A percentile compares a stretch with the other conserved stretches of the same genome.
Evolutionary conservation across 768 basidiomycete genomes (phyloP).

Genomic region (Pleurotus giganteus): DNA sequence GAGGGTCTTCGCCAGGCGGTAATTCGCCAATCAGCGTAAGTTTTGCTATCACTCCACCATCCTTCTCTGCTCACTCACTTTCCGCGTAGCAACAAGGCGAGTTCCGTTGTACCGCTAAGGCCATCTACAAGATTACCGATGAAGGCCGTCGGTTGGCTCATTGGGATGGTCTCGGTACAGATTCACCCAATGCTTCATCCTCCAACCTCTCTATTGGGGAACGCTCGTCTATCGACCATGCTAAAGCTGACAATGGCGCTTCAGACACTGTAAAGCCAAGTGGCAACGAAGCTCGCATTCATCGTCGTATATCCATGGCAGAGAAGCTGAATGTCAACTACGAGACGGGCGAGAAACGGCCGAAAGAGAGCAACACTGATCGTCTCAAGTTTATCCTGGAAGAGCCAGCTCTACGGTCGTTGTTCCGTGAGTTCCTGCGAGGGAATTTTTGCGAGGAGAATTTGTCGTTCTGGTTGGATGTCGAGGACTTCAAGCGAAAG

Average conservation of each 20-base stretch:
- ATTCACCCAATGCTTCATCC: conserved; percentile 67
- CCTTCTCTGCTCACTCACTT: conserved; percentile 13
- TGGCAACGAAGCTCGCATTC: conserved; percentile 56
- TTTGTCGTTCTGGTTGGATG: conserved; percentile 95
- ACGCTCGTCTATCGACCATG: conserved; percentile 59
- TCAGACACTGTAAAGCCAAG: conserved; percentile 32
- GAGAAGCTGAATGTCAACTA: conserved; percentile 64
- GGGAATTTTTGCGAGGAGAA: conserved; percentile 99
- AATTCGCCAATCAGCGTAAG: conserved; percentile 74
- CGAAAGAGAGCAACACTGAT: conserved; percentile 90
- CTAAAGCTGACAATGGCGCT: conserved; percentile 24
- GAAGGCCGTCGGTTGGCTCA: conserved; percentile 84
- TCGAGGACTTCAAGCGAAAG: conserved; percentile 94
- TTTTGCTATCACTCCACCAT: conserved; percentile 17
- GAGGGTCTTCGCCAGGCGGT: conserved; percentile 73
- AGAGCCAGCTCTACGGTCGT: conserved; percentile 79
- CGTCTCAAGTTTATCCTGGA: conserved; percentile 90
- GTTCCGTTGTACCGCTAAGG: conserved; percentile 94
- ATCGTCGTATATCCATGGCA: conserved; percentile 74
- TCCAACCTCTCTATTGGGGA: conserved; percentile 52
- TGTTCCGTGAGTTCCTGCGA: conserved; percentile 94
- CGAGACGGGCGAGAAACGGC: conserved; percentile 53
- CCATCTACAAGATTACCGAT: conserved; percentile 92
- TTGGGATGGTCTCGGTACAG: conserved; percentile 64
- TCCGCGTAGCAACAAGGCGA: conserved; percentile 80